These are phyloP conservation scores for Helichrysum umbraculigerum DNA, from an alignment of 129 eudicot genomes.

Conservation along the genomic window DNA sequence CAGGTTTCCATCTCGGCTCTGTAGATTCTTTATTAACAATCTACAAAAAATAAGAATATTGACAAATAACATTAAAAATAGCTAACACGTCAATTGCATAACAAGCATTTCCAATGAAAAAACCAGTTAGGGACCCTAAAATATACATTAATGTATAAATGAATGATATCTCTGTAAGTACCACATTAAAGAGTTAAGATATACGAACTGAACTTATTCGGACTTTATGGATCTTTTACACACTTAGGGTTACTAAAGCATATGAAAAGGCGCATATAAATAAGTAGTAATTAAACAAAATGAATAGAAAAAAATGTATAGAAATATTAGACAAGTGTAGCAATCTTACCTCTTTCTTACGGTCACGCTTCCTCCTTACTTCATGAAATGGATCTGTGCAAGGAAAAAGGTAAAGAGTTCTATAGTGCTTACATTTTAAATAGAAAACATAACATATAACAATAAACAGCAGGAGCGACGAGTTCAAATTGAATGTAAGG, in stretches of 20 bases:
- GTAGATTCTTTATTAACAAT: slow-evolving; percentile 54
- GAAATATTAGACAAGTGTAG: background rate
- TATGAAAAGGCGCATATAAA: background rate
- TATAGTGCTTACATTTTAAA: background rate
- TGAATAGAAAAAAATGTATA: background rate
- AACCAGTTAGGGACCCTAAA: background rate
- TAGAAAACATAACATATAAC: background rate
- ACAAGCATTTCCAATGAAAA: slow-evolving; percentile 3
- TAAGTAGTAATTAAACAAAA: background rate
- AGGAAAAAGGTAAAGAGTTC: slow-evolving; percentile 20
- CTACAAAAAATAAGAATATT: slow-evolving; percentile 32
- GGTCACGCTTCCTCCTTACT: slow-evolving; percentile 80
- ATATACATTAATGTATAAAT: background rate
- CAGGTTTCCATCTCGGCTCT: slow-evolving; percentile 71
- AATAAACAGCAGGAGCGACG: background rate
- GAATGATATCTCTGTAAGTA: background rate
- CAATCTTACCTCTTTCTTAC: slow-evolving; percentile 72
- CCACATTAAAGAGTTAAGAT: background rate
- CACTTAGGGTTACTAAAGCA: background rate
- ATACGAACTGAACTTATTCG: background rate
- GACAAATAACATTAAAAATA: too few relatives aligned
- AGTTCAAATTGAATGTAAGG: slow-evolving; percentile 3
- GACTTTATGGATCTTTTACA: background rate
- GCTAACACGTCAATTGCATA: background rate
- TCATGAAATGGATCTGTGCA: slow-evolving; percentile 84